phyloP scores from a whole-genome alignment of 441 rosid genomes.

The Bocquillonia castaneifolia region DNA sequence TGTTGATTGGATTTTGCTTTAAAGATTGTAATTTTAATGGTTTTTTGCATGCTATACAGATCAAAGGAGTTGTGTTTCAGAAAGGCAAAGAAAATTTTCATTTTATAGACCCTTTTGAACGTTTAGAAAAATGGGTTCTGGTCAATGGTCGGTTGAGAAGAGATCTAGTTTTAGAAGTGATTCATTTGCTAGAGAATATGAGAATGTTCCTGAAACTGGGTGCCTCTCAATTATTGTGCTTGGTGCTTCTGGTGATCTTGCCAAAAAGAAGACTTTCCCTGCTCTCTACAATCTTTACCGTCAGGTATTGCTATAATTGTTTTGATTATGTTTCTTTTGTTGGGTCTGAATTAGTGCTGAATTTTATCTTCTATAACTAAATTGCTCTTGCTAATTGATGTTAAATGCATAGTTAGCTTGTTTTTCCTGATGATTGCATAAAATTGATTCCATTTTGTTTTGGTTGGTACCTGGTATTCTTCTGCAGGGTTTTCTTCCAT shows the following conservation, averaged over 20 bases:
- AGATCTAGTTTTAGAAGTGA: conserved; percentile 51
- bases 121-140: conserved; percentile 51
- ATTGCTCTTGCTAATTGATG: not conserved
- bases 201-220: conserved; percentile 54
- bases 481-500: conserved; percentile 65
- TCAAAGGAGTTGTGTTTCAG: not conserved
- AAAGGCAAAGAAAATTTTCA: not conserved
- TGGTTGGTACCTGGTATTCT: not conserved
- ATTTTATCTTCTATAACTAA: not conserved
- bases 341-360: not conserved
- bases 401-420: not conserved
- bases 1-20: not conserved
- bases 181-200: conserved; percentile 43
- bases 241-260: conserved; percentile 99
- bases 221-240: conserved; percentile 83
- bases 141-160: conserved; percentile 59
- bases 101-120: not conserved
- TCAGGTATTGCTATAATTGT: conserved; percentile 44
- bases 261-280: conserved; percentile 98
- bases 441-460: conserved; percentile 13
- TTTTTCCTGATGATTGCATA: not conserved
- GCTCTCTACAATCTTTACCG: conserved; percentile 87
- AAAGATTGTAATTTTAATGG: not conserved
- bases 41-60: not conserved
- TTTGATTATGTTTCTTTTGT: not conserved